Conservation (phyloP, 2,329 filamentous ascomycete species). For the Fusarium tupiense region DNA sequence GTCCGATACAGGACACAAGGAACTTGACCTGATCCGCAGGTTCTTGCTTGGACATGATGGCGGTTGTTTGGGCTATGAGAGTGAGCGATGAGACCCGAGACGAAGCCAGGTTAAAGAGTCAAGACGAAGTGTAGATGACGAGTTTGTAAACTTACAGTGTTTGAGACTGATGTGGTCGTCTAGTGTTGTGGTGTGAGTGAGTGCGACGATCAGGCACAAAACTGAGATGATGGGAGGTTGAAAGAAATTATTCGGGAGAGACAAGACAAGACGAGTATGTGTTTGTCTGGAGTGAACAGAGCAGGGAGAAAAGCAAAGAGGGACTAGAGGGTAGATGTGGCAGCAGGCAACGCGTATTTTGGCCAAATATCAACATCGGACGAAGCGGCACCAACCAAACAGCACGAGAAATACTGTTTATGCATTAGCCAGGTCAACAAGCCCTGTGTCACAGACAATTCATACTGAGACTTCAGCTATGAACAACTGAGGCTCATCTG, state of each 20-base stretch:
- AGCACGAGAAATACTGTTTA: neutral
- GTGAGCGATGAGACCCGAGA: neutral
- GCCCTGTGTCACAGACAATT: neutral
- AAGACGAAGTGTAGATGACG: neutral
- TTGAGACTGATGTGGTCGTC: neutral
- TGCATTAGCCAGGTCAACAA: neutral
- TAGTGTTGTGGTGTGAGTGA: neutral
- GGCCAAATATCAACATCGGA: constrained; percentile 1
- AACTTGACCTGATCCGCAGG: constrained; percentile 70
- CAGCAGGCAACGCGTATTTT: neutral
- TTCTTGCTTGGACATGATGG: constrained; percentile 61
- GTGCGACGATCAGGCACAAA: neutral
- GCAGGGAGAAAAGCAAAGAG: neutral
- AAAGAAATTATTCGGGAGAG: neutral
- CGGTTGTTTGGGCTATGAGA: constrained; percentile 28
- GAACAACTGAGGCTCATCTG: neutral
- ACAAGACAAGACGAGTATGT: neutral
- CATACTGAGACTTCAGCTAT: too few relatives aligned
- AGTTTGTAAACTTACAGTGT: neutral
- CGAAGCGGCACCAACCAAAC: constrained; percentile 15
- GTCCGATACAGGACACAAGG: constrained; percentile 71
- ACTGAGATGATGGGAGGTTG: neutral
- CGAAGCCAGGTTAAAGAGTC: neutral
- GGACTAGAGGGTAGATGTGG: neutral
- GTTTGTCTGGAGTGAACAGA: neutral